A percentile compares a stretch with the other conserved stretches of the same genome.
Evolutionary conservation across 371 early-diverging fungal genomes (phyloP).

Genomic region (Caulochytrium protostelioides): DNA sequence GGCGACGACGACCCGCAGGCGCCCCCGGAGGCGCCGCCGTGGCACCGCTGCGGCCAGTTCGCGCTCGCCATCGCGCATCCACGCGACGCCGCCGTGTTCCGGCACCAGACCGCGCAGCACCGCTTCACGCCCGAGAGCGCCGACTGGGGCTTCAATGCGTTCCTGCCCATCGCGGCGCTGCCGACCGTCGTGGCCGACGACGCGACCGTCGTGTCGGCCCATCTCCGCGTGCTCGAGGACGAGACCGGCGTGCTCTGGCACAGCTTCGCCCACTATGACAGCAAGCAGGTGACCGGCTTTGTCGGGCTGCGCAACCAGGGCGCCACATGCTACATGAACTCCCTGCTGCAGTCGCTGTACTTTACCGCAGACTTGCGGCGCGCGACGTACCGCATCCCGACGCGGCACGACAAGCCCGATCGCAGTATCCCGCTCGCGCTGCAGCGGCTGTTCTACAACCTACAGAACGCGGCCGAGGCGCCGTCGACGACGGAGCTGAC

Average conservation of each 20-base stretch:
- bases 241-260: slow-evolving; percentile 86
- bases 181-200: slow-evolving; percentile 43
- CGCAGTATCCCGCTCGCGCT: slow-evolving; percentile 71
- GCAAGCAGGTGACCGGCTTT: slow-evolving; percentile 71
- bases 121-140: slow-evolving; percentile 60
- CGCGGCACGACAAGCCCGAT: slow-evolving; percentile 58
- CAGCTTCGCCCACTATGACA: slow-evolving; percentile 63
- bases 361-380: slow-evolving; percentile 88
- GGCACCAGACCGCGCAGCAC: slow-evolving; percentile 34
- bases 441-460: slow-evolving; percentile 85
- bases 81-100: slow-evolving; percentile 40
- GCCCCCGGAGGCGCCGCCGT: slow-evolving; percentile 28
- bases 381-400: slow-evolving; percentile 74
- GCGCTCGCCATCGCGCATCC: slow-evolving; percentile 55
- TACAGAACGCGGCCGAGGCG: slow-evolving; percentile 43
- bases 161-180: slow-evolving; percentile 36
- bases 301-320: slow-evolving; percentile 96
- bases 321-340: slow-evolving; percentile 99
- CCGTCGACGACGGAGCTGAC: slow-evolving; percentile 75
- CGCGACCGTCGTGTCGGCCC: slow-evolving; percentile 42
- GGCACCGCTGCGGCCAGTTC: slow-evolving; percentile 82
- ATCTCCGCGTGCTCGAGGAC: slow-evolving; percentile 60
- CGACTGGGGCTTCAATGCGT: slow-evolving; percentile 88
- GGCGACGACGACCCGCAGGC: no score
- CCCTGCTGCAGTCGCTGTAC: slow-evolving; percentile 89